A percentile compares a stretch with the other conserved stretches of the same genome.
Conservation (phyloP, 768 basidiomycete species). For the Solioccasus polychromus region DNA sequence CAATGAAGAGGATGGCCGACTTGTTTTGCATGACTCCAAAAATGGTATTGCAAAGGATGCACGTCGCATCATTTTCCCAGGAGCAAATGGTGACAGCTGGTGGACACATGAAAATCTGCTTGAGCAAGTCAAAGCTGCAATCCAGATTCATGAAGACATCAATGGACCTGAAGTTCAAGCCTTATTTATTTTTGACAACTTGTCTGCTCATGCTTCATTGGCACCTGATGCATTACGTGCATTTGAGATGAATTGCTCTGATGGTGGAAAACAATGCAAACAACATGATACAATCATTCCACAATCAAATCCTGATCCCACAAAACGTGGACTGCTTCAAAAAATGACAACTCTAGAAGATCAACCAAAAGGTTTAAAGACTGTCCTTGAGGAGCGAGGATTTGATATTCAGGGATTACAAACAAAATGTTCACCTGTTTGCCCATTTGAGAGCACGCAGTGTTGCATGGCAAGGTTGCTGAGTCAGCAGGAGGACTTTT, state of each 20-base stretch:
- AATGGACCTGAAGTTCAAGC: constrained; percentile 1
- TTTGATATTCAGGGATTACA: constrained; percentile 33
- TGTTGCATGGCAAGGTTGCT: constrained; percentile 30
- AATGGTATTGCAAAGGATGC: too few relatives aligned
- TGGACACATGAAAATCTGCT: constrained; percentile 25
- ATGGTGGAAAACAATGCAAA: constrained; percentile 20
- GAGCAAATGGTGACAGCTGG: constrained; percentile 20
- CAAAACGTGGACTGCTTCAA: constrained; percentile 21
- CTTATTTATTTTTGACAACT: background rate
- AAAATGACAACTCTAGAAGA: constrained; percentile 35
- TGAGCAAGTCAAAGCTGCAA: constrained; percentile 15
- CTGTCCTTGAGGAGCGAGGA: constrained; percentile 32
- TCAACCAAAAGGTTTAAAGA: constrained; percentile 9
- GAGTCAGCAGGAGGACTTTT: constrained; percentile 30
- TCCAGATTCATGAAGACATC: constrained; percentile 20
- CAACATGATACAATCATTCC: constrained; percentile 23
- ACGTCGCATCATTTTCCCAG: constrained; percentile 23
- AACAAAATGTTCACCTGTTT: constrained; percentile 34
- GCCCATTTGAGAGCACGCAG: constrained; percentile 21
- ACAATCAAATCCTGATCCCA: constrained; percentile 10
- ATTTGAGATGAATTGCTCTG: constrained; percentile 26
- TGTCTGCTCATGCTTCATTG: constrained; percentile 9
- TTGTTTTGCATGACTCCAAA: too few relatives aligned
- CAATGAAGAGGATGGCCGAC: constrained; percentile 30
- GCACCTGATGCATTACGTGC: constrained; percentile 21